A percentile compares a stretch with the other conserved stretches of the same genome.
Conservation (phyloP, 345 rosid genomes). For the Noccaea caerulescens region DNA sequence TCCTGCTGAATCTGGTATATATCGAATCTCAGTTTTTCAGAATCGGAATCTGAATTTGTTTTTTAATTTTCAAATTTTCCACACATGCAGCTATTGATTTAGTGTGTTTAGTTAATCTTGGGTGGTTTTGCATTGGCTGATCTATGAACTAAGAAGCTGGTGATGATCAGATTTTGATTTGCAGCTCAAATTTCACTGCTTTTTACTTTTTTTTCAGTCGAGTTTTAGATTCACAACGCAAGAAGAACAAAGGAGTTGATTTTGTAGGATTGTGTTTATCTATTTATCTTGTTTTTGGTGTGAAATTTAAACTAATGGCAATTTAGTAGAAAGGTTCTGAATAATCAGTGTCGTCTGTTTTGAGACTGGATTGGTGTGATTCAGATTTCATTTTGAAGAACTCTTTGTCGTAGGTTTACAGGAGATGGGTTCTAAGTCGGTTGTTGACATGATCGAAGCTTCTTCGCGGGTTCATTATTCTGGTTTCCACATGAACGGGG, state of each 20-base stretch:
- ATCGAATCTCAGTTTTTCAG: conserved; percentile 25
- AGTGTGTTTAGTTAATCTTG: conserved; percentile 17
- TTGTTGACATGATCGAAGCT: conserved; percentile 84
- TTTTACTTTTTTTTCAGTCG: neutral
- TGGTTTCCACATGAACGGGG: conserved; percentile 59
- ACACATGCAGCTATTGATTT: neutral
- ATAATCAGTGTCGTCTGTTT: neutral
- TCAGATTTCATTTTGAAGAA: neutral
- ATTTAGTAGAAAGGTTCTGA: neutral
- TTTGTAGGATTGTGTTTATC: conserved; percentile 5
- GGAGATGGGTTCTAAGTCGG: conserved; percentile 47
- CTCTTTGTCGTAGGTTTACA: conserved; percentile 9
- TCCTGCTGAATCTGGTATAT: conserved; percentile 34
- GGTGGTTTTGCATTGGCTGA: conserved; percentile 31
- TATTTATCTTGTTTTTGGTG: neutral
- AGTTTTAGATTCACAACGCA: conserved; percentile 15
- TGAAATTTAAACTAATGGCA: neutral
- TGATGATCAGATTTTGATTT: neutral
- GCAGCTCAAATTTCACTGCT: neutral
- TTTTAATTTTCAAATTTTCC: neutral
- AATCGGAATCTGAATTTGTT: conserved; percentile 13
- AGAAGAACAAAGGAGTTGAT: conserved; percentile 2
- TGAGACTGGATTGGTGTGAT: neutral
- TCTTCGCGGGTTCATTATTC: conserved; percentile 83
- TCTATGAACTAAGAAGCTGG: conserved; percentile 7